Conservation (phyloP, 192 early-diverging fungal genomes). For the Lunasporangiospora selenospora region DNA sequence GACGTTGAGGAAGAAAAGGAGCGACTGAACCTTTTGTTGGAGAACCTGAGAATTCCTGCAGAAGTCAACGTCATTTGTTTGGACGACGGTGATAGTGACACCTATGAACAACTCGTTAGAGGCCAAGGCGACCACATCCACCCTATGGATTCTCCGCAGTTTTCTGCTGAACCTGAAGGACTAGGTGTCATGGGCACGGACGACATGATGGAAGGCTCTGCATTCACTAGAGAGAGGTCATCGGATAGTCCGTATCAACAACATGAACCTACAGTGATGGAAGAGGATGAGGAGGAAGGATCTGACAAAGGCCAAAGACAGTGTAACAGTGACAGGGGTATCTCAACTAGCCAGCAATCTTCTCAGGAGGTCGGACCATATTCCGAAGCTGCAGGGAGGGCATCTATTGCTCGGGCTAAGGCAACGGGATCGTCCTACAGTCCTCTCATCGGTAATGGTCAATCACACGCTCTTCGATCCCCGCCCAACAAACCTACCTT, state of each 20-base stretch:
- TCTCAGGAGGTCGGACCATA: conserved; percentile 32
- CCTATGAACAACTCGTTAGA: conserved; percentile 52
- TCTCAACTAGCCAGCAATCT: conserved; percentile 12
- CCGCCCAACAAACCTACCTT: conserved; percentile 1
- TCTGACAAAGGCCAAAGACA: not conserved
- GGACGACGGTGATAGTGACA: conserved; percentile 38
- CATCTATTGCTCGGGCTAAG: not conserved
- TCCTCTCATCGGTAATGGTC: not conserved
- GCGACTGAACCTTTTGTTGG: conserved; percentile 59
- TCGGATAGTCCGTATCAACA: too few species aligned
- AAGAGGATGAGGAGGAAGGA: not conserved
- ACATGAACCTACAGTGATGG: not conserved
- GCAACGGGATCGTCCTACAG: not conserved
- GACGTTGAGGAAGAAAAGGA: conserved; percentile 68
- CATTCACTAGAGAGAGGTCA: too few species aligned
- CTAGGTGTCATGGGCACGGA: too few species aligned
- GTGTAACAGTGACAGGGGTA: not conserved
- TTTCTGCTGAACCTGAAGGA: too few species aligned
- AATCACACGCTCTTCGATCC: not conserved
- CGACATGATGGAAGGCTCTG: too few species aligned
- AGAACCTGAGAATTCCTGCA: conserved; percentile 67
- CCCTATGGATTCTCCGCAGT: not conserved
- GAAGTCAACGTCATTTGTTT: conserved; percentile 65
- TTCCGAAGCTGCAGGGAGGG: conserved; percentile 1
- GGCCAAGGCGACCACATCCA: conserved; percentile 11